Evolutionary conservation across 2,329 filamentous ascomycete species (phyloP).

Genomic region (Simplicillium sp.): DNA sequence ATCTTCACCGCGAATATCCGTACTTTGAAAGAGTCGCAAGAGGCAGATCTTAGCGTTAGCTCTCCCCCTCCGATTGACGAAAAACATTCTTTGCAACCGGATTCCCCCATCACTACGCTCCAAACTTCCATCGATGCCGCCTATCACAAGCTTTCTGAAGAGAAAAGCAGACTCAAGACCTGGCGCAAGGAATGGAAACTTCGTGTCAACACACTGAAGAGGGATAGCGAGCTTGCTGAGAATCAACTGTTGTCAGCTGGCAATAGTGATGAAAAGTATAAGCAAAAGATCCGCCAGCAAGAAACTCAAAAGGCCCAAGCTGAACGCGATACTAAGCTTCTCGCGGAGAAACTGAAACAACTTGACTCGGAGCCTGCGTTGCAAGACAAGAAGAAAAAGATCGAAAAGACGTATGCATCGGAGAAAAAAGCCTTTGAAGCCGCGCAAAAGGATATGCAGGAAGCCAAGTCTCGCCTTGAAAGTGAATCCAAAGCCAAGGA

Average conservation of each 20-base stretch:
- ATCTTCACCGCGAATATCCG: slow-evolving; percentile 65
- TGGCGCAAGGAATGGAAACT: slow-evolving; percentile 67
- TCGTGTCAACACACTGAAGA: slow-evolving; percentile 55
- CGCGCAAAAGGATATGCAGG: slow-evolving; percentile 42
- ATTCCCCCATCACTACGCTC: slow-evolving; percentile 68
- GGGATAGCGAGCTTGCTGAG: slow-evolving; percentile 63
- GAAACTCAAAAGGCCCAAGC: slow-evolving; percentile 62
- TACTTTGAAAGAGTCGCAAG: slow-evolving; percentile 41
- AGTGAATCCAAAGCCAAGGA: slow-evolving; percentile 53
- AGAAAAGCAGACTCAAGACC: slow-evolving; percentile 59
- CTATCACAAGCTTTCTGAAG: slow-evolving; percentile 60
- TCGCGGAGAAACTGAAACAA: slow-evolving; percentile 51
- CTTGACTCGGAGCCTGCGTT: slow-evolving; percentile 58
- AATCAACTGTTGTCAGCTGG: slow-evolving; percentile 59
- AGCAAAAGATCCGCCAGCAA: slow-evolving; percentile 67
- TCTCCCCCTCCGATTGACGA: slow-evolving; percentile 15
- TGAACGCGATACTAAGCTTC: slow-evolving; percentile 43
- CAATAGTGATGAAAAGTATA: slow-evolving; percentile 65
- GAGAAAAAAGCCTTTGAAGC: slow-evolving; percentile 54
- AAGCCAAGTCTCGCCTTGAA: slow-evolving; percentile 52
- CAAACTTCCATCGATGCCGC: slow-evolving; percentile 66
- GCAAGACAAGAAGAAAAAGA: slow-evolving; percentile 42
- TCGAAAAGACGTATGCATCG: slow-evolving; percentile 40
- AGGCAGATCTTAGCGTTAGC: slow-evolving; percentile 22
- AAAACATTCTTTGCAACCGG: slow-evolving; percentile 58